phyloP scores from a whole-genome alignment of 768 basidiomycete genomes.

The Serendipita vermifera region DNA sequence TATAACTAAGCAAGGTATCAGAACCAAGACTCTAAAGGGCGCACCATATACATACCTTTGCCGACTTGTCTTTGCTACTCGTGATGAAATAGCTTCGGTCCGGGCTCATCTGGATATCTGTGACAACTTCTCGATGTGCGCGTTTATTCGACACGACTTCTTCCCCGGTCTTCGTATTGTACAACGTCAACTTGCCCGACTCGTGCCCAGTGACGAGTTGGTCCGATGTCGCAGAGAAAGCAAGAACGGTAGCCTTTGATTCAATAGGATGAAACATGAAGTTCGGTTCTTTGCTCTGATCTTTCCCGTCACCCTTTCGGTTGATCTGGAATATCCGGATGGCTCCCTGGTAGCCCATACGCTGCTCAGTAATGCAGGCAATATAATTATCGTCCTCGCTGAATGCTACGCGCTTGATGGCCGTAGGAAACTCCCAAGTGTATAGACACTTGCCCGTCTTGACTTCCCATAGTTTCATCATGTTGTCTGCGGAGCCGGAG shows the following conservation, averaged over 20 bases:
- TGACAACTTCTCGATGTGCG: constrained; percentile 75
- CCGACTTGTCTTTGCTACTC: constrained; percentile 92
- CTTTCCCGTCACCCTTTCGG: constrained; percentile 62
- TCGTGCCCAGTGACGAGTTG: constrained; percentile 90
- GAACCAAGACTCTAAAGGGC: background rate
- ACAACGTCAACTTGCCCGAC: constrained; percentile 86
- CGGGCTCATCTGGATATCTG: constrained; percentile 80
- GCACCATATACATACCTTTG: constrained; percentile 46
- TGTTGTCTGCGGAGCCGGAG: constrained; percentile 90
- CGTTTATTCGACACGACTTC: constrained; percentile 74
- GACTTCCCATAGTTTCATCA: constrained; percentile 81
- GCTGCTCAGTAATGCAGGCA: constrained; percentile 92
- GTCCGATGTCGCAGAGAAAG: constrained; percentile 67
- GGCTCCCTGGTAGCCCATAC: constrained; percentile 85
- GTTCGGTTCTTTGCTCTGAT: constrained; percentile 62
- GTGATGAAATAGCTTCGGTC: constrained; percentile 95
- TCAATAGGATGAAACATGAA: constrained; percentile 79
- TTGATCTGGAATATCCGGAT: constrained; percentile 85
- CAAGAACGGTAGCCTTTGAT: constrained; percentile 93
- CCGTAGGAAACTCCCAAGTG: constrained; percentile 96
- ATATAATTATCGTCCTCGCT: constrained; percentile 71
- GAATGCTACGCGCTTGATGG: constrained; percentile 91
- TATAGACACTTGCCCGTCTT: constrained; percentile 82
- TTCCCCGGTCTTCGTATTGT: constrained; percentile 77
- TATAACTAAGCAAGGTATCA: constrained; percentile 43